These are phyloP conservation scores for Aspergillus sp. DNA, from an alignment of 2,329 filamentous ascomycete species.

Conservation along the genomic window DNA sequence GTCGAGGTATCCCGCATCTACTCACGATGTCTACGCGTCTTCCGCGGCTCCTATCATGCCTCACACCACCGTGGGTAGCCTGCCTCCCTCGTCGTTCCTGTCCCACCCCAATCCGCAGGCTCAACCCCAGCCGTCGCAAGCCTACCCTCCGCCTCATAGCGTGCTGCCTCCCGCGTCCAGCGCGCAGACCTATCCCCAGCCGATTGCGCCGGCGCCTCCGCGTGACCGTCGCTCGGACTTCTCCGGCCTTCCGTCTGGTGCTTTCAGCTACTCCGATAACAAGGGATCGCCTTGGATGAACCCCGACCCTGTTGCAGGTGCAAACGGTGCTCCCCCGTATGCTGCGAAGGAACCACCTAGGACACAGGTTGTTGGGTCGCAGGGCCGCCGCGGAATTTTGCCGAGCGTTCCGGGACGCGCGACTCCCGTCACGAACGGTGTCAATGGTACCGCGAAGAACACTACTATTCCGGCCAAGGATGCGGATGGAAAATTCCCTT, in stretches of 20 bases:
- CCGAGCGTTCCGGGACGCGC: conserved; percentile 87
- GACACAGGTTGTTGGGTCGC: conserved; percentile 91
- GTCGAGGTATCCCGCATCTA: conserved; percentile 46
- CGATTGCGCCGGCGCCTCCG: conserved; percentile 71
- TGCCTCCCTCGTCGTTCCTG: conserved; percentile 47
- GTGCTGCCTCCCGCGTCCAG: conserved; percentile 70
- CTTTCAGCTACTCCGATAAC: conserved; percentile 60
- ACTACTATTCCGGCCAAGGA: conserved; percentile 90
- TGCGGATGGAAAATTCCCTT: conserved; percentile 96
- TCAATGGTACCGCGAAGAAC: conserved; percentile 71
- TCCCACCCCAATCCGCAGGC: conserved; percentile 43
- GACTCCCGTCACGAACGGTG: conserved; percentile 65
- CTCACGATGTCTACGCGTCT: conserved; percentile 46
- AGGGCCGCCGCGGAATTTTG: conserved; percentile 86
- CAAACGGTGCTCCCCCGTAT: conserved; percentile 41
- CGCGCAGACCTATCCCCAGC: conserved; percentile 70
- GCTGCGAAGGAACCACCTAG: conserved; percentile 47
- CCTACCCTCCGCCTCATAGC: conserved; percentile 42
- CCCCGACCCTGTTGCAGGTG: conserved; percentile 42
- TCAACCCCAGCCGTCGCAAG: conserved; percentile 43
- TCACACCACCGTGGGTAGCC: conserved; percentile 44
- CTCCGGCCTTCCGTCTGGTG: conserved; percentile 71
- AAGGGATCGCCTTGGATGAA: conserved; percentile 55
- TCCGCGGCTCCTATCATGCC: conserved; percentile 47
- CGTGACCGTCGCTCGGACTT: conserved; percentile 54